Conservation (phyloP, 805 yeast genomes). For the Spathaspora hagerdaliae region DNA sequence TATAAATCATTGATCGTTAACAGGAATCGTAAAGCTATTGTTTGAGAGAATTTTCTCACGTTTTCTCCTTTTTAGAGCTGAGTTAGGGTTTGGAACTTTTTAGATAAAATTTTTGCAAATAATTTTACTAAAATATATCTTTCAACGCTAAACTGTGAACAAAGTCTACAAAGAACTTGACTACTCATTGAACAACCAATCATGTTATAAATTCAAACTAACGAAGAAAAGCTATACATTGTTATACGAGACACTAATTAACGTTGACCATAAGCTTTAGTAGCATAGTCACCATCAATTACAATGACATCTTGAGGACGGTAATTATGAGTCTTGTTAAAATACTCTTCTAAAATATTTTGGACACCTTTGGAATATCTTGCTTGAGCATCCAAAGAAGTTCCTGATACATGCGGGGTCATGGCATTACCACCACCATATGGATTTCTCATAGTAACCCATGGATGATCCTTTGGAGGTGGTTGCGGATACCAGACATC, state of each 20-base stretch:
- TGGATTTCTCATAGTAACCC: conserved; percentile 66
- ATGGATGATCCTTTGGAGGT: conserved; percentile 71
- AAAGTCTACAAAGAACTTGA: too few species aligned
- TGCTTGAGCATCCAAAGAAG: conserved; percentile 74
- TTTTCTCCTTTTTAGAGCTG: too few species aligned
- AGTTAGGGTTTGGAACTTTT: too few species aligned
- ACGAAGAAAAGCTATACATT: too few species aligned
- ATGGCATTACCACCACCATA: conserved; percentile 75
- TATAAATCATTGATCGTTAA: too few species aligned
- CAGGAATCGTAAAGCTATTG: too few species aligned
- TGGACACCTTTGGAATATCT: conserved; percentile 70
- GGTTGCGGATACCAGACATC: conserved; percentile 89
- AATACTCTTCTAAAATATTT: conserved; percentile 59
- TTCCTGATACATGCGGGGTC: conserved; percentile 81
- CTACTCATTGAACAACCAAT: too few species aligned
- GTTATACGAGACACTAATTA: background rate
- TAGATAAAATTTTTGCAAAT: too few species aligned
- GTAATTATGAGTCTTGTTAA: conserved; percentile 61
- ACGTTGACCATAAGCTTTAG: conserved; percentile 64
- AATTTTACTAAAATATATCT: too few species aligned
- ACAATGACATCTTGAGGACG: conserved; percentile 74
- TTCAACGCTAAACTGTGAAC: too few species aligned
- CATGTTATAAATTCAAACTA: too few species aligned
- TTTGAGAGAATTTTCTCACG: too few species aligned
- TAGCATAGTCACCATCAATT: conserved; percentile 66